phyloP scores from a whole-genome alignment of 176 grass and related monocot species.

The Hyparrhenia diplandra region DNA sequence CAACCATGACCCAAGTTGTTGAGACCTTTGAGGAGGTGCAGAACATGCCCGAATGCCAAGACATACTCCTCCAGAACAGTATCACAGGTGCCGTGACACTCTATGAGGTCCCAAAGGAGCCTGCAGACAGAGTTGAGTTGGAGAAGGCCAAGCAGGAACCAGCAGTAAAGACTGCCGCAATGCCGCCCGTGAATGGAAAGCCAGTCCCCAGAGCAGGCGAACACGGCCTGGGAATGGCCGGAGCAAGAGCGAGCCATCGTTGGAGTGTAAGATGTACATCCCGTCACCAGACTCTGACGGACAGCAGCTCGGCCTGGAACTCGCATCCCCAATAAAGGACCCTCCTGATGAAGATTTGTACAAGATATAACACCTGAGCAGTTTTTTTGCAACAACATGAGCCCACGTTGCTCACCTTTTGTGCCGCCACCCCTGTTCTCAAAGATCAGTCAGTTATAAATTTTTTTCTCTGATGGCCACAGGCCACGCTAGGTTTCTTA shows the following conservation, averaged over 20 bases:
- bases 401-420: background rate
- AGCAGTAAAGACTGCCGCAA: constrained; percentile 1
- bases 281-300: constrained; percentile 69
- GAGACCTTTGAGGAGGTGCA: constrained; percentile 59
- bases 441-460: constrained; percentile 19
- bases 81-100: constrained; percentile 64
- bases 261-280: constrained; percentile 72
- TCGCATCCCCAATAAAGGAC: constrained; percentile 25
- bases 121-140: constrained; percentile 28
- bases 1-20: constrained; percentile 68
- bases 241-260: constrained; percentile 88
- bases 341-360: constrained; percentile 61
- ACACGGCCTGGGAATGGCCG: constrained; percentile 61
- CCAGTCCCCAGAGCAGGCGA: constrained; percentile 54
- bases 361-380: constrained; percentile 42
- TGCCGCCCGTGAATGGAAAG: constrained; percentile 33
- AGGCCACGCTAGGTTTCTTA: constrained; percentile 37
- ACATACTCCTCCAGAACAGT: constrained; percentile 47
- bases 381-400: constrained; percentile 17
- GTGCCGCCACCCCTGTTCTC: constrained; percentile 15
- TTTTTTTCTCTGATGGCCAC: constrained; percentile 19
- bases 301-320: constrained; percentile 36
- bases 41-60: constrained; percentile 67
- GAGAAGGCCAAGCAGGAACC: constrained; percentile 48
- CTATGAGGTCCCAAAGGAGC: constrained; percentile 68